Conservation (phyloP, 2,329 filamentous ascomycete genomes). For the Penicillium concentricum region DNA sequence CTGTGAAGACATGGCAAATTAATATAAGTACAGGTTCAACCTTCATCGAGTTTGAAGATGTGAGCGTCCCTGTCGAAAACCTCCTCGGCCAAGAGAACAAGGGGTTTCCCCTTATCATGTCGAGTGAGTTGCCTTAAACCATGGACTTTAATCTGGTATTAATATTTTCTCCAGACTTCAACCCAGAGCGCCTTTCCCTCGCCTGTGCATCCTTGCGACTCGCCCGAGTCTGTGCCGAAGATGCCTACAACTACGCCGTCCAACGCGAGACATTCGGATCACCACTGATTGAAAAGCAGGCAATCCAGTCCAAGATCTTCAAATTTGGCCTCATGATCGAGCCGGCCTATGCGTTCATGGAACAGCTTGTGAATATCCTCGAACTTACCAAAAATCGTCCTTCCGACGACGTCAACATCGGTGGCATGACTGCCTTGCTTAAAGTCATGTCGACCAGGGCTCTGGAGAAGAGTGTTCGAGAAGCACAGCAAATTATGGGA, state of each 20-base stretch:
- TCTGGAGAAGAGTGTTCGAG: slow-evolving; percentile 54
- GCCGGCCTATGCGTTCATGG: slow-evolving; percentile 60
- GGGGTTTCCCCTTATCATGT: slow-evolving; percentile 73
- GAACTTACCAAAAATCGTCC: slow-evolving; percentile 44
- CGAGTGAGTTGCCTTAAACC: slow-evolving; percentile 42
- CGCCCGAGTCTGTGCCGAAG: slow-evolving; percentile 58
- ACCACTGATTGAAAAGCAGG: slow-evolving; percentile 57
- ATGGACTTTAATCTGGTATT: neutral
- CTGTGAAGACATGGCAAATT: neutral
- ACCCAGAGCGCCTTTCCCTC: slow-evolving; percentile 69
- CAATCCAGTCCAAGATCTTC: slow-evolving; percentile 61
- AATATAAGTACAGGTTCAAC: slow-evolving; percentile 42
- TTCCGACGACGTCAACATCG: slow-evolving; percentile 44
- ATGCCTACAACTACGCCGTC: slow-evolving; percentile 62
- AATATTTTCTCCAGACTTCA: slow-evolving; percentile 56
- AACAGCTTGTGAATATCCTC: slow-evolving; percentile 59
- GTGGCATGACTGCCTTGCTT: slow-evolving; percentile 52
- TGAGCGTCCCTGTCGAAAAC: slow-evolving; percentile 67
- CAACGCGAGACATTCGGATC: slow-evolving; percentile 65
- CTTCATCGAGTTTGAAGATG: slow-evolving; percentile 71
- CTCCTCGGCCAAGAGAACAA: slow-evolving; percentile 67
- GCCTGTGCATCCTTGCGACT: slow-evolving; percentile 63
- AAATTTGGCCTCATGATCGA: slow-evolving; percentile 61
- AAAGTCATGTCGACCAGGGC: slow-evolving; percentile 55
- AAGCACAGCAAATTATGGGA: slow-evolving; percentile 57